These are phyloP conservation scores for Cocos nucifera DNA, from an alignment of 176 grass and related monocot species.

Conservation along the genomic window DNA sequence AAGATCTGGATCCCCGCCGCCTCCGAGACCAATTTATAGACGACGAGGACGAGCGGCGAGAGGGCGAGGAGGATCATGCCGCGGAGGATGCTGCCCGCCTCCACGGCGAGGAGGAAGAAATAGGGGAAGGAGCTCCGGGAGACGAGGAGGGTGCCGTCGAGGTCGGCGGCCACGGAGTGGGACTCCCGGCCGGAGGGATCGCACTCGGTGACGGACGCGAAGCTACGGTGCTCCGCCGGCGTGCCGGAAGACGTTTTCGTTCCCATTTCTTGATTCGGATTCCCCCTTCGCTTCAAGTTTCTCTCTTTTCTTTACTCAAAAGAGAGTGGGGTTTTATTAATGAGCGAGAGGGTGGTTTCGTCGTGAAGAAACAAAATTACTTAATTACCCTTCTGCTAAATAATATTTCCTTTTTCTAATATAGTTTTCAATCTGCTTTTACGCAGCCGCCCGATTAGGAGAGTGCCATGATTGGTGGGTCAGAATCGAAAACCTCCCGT, in stretches of 20 bases:
- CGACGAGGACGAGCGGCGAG: slow-evolving; percentile 44
- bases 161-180: slow-evolving; percentile 46
- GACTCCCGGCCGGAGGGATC: slow-evolving; percentile 3
- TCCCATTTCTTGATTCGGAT: too few species aligned
- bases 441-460: too few species aligned
- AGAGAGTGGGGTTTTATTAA: too few species aligned
- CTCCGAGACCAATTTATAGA: slow-evolving; percentile 63
- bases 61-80: slow-evolving; percentile 37
- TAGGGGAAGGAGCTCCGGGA: slow-evolving; percentile 83
- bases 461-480: too few species aligned
- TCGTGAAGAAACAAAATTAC: too few species aligned
- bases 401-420: too few species aligned
- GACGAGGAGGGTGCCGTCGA: slow-evolving; percentile 69
- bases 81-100: slow-evolving; percentile 58
- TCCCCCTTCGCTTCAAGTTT: too few species aligned
- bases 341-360: too few species aligned
- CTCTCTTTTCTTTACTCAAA: too few species aligned
- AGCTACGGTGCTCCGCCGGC: slow-evolving; percentile 8
- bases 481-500: too few species aligned
- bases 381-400: too few species aligned
- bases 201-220: slow-evolving; percentile 42
- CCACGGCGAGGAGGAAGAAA: slow-evolving; percentile 78
- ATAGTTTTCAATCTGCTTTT: too few species aligned
- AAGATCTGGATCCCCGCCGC: slow-evolving; percentile 62
- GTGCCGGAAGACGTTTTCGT: background rate